Conservation (phyloP, 176 grass and related monocot genomes). For the Miscanthus lutarioriparius region DNA sequence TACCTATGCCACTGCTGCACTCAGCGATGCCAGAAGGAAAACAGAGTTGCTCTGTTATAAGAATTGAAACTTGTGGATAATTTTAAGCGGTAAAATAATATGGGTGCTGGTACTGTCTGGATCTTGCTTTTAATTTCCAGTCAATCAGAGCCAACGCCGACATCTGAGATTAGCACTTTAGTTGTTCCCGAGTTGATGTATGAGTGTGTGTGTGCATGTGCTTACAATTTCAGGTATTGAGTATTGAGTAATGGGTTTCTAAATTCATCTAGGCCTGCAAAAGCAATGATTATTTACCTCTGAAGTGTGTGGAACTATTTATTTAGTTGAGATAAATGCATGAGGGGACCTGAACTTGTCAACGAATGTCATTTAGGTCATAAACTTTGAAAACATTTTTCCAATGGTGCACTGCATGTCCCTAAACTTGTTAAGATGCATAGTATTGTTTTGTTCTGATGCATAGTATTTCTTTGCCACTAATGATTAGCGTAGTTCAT, state of each 20-base stretch:
- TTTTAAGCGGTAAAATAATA: background rate
- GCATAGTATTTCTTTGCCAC: background rate
- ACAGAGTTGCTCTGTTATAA: slow-evolving; percentile 9
- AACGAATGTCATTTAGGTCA: background rate
- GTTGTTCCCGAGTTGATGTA: background rate
- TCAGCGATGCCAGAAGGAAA: slow-evolving; percentile 30
- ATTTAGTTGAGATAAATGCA: slow-evolving; percentile 4
- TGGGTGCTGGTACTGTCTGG: background rate
- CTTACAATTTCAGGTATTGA: background rate
- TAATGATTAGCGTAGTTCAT: background rate
- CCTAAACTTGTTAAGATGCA: no score
- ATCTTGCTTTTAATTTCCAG: background rate
- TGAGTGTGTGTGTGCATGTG: background rate
- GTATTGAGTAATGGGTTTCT: background rate
- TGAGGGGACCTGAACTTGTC: background rate
- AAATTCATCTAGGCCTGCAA: background rate
- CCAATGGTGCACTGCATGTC: no score
- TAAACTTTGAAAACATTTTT: no score
- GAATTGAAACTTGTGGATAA: background rate
- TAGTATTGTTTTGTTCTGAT: no score
- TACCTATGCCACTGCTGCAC: slow-evolving; percentile 51
- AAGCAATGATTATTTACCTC: slow-evolving; percentile 16
- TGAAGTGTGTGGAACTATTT: background rate
- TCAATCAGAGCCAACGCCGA: background rate
- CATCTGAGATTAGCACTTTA: background rate